A percentile compares a stretch with the other conserved stretches of the same genome.
These are phyloP conservation scores for Xylaria sp. DNA, from an alignment of 2,329 filamentous ascomycete species.

Conservation along the genomic window DNA sequence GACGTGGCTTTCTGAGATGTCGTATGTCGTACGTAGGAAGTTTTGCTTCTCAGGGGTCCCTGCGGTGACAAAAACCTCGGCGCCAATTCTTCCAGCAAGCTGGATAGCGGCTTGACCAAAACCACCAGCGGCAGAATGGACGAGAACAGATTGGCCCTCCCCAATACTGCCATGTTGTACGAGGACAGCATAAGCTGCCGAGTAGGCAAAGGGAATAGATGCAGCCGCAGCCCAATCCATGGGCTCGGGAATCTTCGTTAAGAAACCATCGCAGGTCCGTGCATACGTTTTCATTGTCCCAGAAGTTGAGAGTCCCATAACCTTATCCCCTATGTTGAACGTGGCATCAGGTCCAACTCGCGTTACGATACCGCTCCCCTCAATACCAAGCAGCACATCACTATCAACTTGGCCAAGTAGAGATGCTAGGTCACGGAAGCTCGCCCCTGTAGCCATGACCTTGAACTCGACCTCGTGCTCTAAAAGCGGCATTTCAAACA, in stretches of 20 bases:
- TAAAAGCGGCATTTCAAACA: slow-evolving; percentile 13
- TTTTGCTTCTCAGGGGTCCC: slow-evolving; percentile 23
- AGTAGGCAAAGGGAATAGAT: slow-evolving; percentile 32
- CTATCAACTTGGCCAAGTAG: slow-evolving; percentile 23
- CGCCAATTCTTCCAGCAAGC: slow-evolving; percentile 7
- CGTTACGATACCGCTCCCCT: slow-evolving; percentile 34
- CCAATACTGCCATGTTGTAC: slow-evolving; percentile 29
- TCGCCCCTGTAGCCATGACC: slow-evolving; percentile 30
- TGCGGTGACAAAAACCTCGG: slow-evolving; percentile 23
- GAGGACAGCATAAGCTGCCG: slow-evolving; percentile 32
- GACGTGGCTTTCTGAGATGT: slow-evolving; percentile 24
- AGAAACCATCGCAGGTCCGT: slow-evolving; percentile 26
- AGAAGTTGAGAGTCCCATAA: slow-evolving; percentile 32
- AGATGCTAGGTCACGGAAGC: slow-evolving; percentile 26
- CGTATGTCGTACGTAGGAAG: slow-evolving; percentile 19
- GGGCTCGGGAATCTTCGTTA: slow-evolving; percentile 27
- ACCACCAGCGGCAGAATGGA: slow-evolving; percentile 20
- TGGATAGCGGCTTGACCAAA: slow-evolving; percentile 22
- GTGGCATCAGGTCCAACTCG: slow-evolving; percentile 22
- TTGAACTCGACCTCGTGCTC: slow-evolving; percentile 35
- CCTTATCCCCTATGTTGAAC: slow-evolving; percentile 30
- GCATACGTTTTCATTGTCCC: slow-evolving; percentile 33
- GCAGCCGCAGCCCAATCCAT: slow-evolving; percentile 31
- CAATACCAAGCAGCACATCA: slow-evolving; percentile 23
- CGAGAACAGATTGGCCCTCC: slow-evolving; percentile 24